phyloP scores from a whole-genome alignment of 2,329 filamentous ascomycete genomes.

The Colletotrichum liriopes region DNA sequence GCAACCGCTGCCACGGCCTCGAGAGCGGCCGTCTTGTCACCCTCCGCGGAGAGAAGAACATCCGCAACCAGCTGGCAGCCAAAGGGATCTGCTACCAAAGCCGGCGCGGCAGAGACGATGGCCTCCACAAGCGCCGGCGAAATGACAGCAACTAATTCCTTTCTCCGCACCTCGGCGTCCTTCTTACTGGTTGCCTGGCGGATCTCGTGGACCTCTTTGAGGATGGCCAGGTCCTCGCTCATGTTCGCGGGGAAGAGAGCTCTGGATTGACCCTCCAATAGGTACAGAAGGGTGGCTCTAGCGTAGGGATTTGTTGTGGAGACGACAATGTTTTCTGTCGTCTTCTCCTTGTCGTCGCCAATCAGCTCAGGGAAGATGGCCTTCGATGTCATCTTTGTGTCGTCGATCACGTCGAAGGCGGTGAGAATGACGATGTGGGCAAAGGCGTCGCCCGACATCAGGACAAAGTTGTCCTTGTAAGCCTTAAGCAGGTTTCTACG shows the following conservation, averaged over 20 bases:
- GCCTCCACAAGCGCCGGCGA: constrained; percentile 83
- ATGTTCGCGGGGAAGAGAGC: constrained; percentile 74
- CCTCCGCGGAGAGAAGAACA: constrained; percentile 81
- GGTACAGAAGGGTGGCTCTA: constrained; percentile 81
- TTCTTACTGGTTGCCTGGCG: constrained; percentile 93
- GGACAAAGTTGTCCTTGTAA: constrained; percentile 90
- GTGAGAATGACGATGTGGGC: constrained; percentile 87
- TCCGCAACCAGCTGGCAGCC: constrained; percentile 91
- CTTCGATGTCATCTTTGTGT: constrained; percentile 91
- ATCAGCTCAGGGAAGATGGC: constrained; percentile 90
- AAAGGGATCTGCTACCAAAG: constrained; percentile 82
- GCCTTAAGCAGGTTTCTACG: constrained; percentile 89
- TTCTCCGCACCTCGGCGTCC: constrained; percentile 81
- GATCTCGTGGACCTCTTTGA: constrained; percentile 84
- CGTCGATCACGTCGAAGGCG: constrained; percentile 92
- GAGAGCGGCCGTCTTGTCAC: constrained; percentile 83
- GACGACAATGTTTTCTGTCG: constrained; percentile 75
- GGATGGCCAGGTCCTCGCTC: constrained; percentile 76
- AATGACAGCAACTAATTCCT: constrained; percentile 82
- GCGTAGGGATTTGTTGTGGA: constrained; percentile 77
- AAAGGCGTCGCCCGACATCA: constrained; percentile 85
- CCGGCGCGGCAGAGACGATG: constrained; percentile 77
- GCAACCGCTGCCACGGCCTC: constrained; percentile 78
- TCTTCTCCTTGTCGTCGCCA: constrained; percentile 76
- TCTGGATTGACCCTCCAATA: constrained; percentile 79